Percentiles rank a stretch among this genome's conserved stretches.
Conservation (phyloP, 768 basidiomycete species). For the Pulveroboletus frians region DNA sequence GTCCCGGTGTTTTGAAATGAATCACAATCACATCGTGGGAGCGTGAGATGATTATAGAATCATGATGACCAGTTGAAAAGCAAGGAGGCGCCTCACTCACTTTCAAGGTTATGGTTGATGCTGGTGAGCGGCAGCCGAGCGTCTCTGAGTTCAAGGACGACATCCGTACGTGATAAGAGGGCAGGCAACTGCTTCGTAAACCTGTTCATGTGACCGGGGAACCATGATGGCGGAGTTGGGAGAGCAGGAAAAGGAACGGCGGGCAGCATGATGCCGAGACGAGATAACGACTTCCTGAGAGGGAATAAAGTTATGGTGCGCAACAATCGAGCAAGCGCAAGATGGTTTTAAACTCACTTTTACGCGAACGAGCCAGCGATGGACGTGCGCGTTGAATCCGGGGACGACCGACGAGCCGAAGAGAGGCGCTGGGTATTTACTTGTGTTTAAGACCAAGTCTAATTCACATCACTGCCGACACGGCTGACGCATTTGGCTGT, state of each 20-base stretch:
- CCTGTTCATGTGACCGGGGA: constrained; percentile 91
- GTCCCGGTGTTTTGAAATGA: constrained; percentile 10
- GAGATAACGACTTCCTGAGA: constrained; percentile 14
- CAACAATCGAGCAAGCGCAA: not conserved
- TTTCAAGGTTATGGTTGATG: constrained; percentile 87
- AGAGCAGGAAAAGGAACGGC: constrained; percentile 44
- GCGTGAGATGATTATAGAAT: constrained; percentile 20
- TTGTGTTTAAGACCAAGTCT: constrained; percentile 27
- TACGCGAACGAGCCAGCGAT: not conserved
- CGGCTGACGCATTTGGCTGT: not conserved
- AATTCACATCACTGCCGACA: constrained; percentile 7
- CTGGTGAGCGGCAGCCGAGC: constrained; percentile 89
- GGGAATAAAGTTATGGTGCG: not conserved
- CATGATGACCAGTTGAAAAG: not conserved
- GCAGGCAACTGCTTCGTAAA: constrained; percentile 74
- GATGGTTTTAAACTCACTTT: not conserved
- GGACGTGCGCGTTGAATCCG: not conserved
- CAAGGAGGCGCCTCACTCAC: constrained; percentile 34
- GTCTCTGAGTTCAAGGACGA: constrained; percentile 93
- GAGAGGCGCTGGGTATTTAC: constrained; percentile 14
- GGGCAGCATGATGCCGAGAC: constrained; percentile 27
- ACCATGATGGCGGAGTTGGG: constrained; percentile 84
- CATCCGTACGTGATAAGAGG: constrained; percentile 75
- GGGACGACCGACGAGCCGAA: not conserved
- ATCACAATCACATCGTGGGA: constrained; percentile 10